Percentiles rank a stretch among this genome's conserved stretches.
Conservation (phyloP, 192 early-diverging fungal genomes). For the Rhizophagus prolifer region DNA sequence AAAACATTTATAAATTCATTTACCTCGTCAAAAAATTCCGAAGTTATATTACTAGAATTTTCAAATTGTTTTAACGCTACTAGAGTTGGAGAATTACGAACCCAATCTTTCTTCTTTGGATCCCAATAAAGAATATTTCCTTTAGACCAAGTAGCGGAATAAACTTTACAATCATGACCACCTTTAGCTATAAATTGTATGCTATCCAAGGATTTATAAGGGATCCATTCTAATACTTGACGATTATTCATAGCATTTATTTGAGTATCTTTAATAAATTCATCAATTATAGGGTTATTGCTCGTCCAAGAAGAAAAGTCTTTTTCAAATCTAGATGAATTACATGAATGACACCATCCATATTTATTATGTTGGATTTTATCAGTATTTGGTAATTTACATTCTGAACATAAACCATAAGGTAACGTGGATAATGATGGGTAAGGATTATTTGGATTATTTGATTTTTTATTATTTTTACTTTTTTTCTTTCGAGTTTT, state of each 20-base stretch:
- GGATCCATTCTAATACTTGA: constrained; percentile 21
- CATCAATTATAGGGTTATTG: constrained; percentile 5
- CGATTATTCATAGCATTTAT: constrained; percentile 8
- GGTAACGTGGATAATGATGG: neutral
- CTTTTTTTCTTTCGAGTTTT: neutral
- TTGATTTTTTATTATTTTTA: neutral
- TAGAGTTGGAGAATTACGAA: neutral
- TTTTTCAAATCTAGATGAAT: constrained; percentile 8
- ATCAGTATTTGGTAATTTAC: constrained; percentile 14
- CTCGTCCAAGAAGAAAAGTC: constrained; percentile 10
- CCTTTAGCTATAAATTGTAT: constrained; percentile 3
- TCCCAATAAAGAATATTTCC: constrained; percentile 16
- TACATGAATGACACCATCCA: constrained; percentile 24
- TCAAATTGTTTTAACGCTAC: constrained; percentile 11
- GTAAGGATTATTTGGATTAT: neutral
- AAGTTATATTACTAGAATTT: neutral
- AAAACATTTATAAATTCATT: too few relatives aligned
- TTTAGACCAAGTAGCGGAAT: neutral
- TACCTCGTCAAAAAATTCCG: constrained; percentile 12
- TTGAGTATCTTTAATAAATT: constrained; percentile 19
- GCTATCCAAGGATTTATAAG: neutral
- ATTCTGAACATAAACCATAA: neutral
- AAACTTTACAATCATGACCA: constrained; percentile 8
- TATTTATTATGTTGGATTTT: neutral
- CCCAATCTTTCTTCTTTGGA: constrained; percentile 16